Conservation (phyloP, 179 eudicot species). For the Amaranthus tricolor region DNA sequence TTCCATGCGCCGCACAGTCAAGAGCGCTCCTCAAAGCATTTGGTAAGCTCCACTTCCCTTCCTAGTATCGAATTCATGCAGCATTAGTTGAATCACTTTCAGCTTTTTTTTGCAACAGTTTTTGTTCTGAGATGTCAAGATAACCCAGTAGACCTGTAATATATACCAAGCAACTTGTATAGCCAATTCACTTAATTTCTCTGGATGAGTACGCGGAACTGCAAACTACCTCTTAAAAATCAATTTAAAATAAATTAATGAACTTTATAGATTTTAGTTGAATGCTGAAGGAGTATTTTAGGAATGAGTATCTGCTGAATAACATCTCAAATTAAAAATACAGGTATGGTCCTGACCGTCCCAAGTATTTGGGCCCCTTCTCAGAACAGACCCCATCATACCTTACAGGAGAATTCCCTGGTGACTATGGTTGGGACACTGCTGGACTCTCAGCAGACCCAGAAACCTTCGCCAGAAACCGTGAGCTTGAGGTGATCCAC, state of each 20-base stretch:
- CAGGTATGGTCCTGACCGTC: constrained; percentile 16
- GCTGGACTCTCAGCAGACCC: constrained; percentile 14
- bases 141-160: too few species aligned
- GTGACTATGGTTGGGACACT: constrained; percentile 12
- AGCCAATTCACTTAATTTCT: too few species aligned
- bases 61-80: not conserved
- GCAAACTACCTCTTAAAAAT: too few species aligned
- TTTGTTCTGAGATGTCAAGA: too few species aligned
- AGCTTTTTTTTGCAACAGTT: too few species aligned
- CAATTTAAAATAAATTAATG: too few species aligned
- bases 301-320: not conserved
- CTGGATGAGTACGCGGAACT: too few species aligned
- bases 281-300: too few species aligned
- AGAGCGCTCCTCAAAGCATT: constrained; percentile 55
- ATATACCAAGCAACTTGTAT: too few species aligned
- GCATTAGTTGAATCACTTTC: too few species aligned
- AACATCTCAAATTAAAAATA: not conserved
- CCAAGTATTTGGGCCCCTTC: constrained; percentile 14
- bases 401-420: constrained; percentile 8
- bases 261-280: too few species aligned
- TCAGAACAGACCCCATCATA: constrained; percentile 16
- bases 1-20: constrained; percentile 57
- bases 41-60: constrained; percentile 31
- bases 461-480: constrained; percentile 8
- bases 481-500: constrained; percentile 15